Percentiles rank a stretch among this genome's conserved stretches.
Evolutionary conservation across 2,329 filamentous ascomycete genomes (phyloP).

Genomic region (Clarireedia sp.): DNA sequence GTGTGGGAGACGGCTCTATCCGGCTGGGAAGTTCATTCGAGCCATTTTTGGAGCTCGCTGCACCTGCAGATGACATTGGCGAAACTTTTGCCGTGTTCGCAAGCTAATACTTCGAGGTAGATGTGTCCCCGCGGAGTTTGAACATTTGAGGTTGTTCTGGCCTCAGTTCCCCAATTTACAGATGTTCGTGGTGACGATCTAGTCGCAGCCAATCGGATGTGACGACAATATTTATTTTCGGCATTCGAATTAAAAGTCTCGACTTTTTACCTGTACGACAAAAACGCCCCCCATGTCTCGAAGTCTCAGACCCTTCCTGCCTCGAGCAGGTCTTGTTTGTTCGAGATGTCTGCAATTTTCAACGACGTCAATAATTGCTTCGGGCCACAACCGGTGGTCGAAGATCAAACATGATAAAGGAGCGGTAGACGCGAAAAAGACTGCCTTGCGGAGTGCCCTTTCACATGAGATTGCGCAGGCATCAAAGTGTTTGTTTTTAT

Average conservation of each 20-base stretch:
- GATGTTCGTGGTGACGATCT: constrained; percentile 3
- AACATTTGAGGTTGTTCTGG: constrained; percentile 7
- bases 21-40: constrained; percentile 28
- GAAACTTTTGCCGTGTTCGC: constrained; percentile 9
- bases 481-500: constrained; percentile 54
- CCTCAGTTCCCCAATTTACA: constrained; percentile 5
- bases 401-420: constrained; percentile 95
- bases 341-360: constrained; percentile 33
- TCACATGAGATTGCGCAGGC: constrained; percentile 66
- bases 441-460: constrained; percentile 58
- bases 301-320: constrained; percentile 17
- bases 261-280: neutral
- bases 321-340: constrained; percentile 16
- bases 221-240: constrained; percentile 5
- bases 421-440: constrained; percentile 74
- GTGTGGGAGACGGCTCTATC: constrained; percentile 42
- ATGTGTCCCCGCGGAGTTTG: constrained; percentile 1
- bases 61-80: constrained; percentile 29
- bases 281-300: constrained; percentile 26
- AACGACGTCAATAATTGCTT: constrained; percentile 36
- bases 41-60: constrained; percentile 28
- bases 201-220: constrained; percentile 8
- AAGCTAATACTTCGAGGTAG: constrained; percentile 1
- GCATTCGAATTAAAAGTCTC: neutral
- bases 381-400: constrained; percentile 89